These are phyloP conservation scores for Apophysomyces variabilis DNA, from an alignment of 371 early-diverging fungal genomes.

Conservation along the genomic window DNA sequence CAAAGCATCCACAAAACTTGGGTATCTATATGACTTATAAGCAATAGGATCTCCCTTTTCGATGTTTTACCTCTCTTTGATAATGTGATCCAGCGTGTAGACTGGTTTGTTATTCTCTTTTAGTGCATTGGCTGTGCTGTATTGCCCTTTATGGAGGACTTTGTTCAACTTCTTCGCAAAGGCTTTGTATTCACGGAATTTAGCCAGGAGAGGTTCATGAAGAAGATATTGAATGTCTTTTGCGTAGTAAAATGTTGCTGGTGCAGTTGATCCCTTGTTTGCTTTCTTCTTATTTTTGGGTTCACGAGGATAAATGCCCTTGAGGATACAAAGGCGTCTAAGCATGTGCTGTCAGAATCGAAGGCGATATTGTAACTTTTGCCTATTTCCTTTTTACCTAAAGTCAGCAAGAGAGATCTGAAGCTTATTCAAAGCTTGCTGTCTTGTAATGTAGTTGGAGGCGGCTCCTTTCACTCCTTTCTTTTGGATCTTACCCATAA, in stretches of 20 bases:
- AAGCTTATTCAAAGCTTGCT: constrained; percentile 91
- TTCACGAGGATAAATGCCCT: constrained; percentile 97
- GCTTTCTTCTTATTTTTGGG: constrained; percentile 94
- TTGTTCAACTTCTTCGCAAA: constrained; percentile 85
- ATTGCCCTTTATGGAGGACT: constrained; percentile 83
- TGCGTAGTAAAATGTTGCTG: constrained; percentile 90
- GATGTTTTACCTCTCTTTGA: constrained; percentile 80
- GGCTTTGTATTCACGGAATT: constrained; percentile 90
- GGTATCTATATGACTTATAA: constrained; percentile 67
- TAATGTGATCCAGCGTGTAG: constrained; percentile 89
- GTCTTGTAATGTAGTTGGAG: constrained; percentile 89
- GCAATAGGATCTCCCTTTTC: neutral
- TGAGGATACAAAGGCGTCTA: constrained; percentile 96
- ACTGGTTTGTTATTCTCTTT: constrained; percentile 76
- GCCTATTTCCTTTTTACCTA: constrained; percentile 56
- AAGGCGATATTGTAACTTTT: neutral
- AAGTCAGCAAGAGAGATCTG: constrained; percentile 94
- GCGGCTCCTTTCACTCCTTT: constrained; percentile 93
- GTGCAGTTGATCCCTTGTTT: constrained; percentile 89
- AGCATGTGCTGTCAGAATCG: neutral
- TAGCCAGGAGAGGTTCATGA: constrained; percentile 91
- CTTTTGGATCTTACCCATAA: constrained; percentile 81
- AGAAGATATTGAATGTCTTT: constrained; percentile 94
- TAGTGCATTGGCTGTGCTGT: constrained; percentile 73
- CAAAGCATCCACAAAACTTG: constrained; percentile 92